Evolutionary conservation across 2,329 filamentous ascomycete genomes (phyloP), one percentile per base, ranked within the genome.

Genomic region (Paracoccidioides brasiliensis): DNA sequence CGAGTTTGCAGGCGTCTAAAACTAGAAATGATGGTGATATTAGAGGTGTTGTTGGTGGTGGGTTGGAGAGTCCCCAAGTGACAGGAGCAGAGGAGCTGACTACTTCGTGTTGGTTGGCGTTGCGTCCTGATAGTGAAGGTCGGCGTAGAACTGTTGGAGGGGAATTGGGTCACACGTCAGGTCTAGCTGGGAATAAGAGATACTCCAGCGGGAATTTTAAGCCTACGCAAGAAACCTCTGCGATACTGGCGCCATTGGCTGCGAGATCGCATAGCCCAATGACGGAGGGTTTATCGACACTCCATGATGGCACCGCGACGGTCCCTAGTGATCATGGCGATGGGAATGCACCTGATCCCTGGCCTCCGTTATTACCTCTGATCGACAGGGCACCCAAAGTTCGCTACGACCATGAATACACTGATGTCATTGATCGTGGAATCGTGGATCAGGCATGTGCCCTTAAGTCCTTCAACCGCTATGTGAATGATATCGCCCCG

Each of bases 1-100:
- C 88, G 5, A 89, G 83, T 40, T 68, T 95, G 60, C 84, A 88
- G 48, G 82, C 86, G 2, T 68, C 70, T 8, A 67, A 69, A 52
- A 64, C 63, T 5, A 54, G 59, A 15, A 62, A 66, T 49, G 15
- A 61, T 9, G 28, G n/a, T 42, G 53, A 62, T 14, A 61, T 64
- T 44, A 58, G 55, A 33, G 55, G 37, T 14, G 62, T 64, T 44
- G 59, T 54, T 35, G 55, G 37, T 10, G 40, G 41, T 10, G 41
- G 30, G 3, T 6, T 45, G 32, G 52, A 14, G 10, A 46, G 45
- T 56, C 12, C 58, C 35, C 6, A 56, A 46, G 38, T 56, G 55
- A 52, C 70, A 66, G 46, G 69, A 62, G 3, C 72, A 61, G 58
- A 75, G 67, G 54, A 74, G 66, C 35, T 70, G 57, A 38, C 74